A percentile compares a stretch with the other conserved stretches of the same genome.
phyloP scores from a whole-genome alignment of 495 filamentous ascomycete genomes.

The Penicillium arizonense region DNA sequence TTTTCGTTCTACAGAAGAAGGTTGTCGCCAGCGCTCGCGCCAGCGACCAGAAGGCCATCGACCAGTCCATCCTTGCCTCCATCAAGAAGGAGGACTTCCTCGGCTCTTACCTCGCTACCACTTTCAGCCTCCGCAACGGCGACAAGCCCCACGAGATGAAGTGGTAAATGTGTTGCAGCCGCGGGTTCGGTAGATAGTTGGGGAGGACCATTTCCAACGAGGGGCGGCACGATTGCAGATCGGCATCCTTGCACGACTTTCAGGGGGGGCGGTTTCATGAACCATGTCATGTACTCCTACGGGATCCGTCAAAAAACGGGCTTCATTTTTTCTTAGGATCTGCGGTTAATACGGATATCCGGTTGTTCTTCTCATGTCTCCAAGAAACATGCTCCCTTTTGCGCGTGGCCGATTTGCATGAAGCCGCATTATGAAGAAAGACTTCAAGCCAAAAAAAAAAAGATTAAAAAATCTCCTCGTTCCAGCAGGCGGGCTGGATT shows the following conservation, averaged over 20 bases:
- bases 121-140: conserved; percentile 95
- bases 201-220: conserved; percentile 42
- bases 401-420: conserved; percentile 37
- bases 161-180: conserved; percentile 63
- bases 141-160: conserved; percentile 98
- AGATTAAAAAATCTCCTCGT: conserved; percentile 43
- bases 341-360: conserved; percentile 38
- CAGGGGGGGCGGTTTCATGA: conserved; percentile 38
- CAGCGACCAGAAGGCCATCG: conserved; percentile 94
- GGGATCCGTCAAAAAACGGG: conserved; percentile 32
- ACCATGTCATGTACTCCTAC: conserved; percentile 42
- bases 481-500: conserved; percentile 35
- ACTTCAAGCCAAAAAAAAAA: conserved; percentile 39
- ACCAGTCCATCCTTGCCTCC: conserved; percentile 84
- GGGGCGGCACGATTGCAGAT: conserved; percentile 44
- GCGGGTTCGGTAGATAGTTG: conserved; percentile 49
- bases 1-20: conserved; percentile 76
- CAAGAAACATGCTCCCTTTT: conserved; percentile 28
- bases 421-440: conserved; percentile 41
- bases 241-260: conserved; percentile 29
- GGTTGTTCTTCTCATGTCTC: conserved; percentile 34
- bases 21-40: conserved; percentile 82
- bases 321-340: conserved; percentile 29
- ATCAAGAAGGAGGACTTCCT: conserved; percentile 96
- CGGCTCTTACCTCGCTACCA: conserved; percentile 82